Evolutionary conservation across 2,329 filamentous ascomycete genomes (phyloP).

Genomic region (Colletotrichum sp.): DNA sequence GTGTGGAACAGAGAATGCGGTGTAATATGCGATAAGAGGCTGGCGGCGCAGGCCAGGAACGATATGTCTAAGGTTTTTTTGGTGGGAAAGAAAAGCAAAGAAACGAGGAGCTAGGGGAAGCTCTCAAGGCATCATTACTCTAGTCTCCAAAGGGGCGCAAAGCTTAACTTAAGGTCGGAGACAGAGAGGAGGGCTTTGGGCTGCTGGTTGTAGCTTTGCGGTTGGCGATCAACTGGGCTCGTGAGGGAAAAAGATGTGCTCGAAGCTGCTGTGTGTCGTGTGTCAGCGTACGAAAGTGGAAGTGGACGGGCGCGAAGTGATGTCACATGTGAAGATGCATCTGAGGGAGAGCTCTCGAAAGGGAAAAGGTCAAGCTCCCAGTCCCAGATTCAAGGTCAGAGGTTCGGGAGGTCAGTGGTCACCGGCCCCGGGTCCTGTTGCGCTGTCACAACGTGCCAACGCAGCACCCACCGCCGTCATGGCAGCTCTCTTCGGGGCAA

Average conservation of each 20-base stretch:
- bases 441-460: not conserved
- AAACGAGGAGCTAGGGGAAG: not conserved
- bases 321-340: slow-evolving; percentile 22
- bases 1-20: slow-evolving; percentile 15
- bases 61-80: slow-evolving; percentile 8
- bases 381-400: not conserved
- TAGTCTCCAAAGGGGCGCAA: not conserved
- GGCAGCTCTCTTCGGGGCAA: not conserved
- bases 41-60: slow-evolving; percentile 11
- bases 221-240: not conserved
- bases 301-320: slow-evolving; percentile 17
- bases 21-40: not conserved
- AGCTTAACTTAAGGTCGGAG: slow-evolving; percentile 7
- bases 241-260: not conserved
- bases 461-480: not conserved
- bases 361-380: not conserved
- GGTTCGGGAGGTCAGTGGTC: not conserved
- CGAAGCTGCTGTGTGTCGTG: not conserved
- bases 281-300: slow-evolving; percentile 12
- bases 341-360: slow-evolving; percentile 6
- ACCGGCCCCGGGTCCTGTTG: not conserved
- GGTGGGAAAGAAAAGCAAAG: slow-evolving; percentile 3
- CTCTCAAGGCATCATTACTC: slow-evolving; percentile 8
- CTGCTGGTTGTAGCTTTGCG: not conserved
- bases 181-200: not conserved